phyloP scores from a whole-genome alignment of 2,329 filamentous ascomycete genomes.

The Epichloe hybrida region DNA sequence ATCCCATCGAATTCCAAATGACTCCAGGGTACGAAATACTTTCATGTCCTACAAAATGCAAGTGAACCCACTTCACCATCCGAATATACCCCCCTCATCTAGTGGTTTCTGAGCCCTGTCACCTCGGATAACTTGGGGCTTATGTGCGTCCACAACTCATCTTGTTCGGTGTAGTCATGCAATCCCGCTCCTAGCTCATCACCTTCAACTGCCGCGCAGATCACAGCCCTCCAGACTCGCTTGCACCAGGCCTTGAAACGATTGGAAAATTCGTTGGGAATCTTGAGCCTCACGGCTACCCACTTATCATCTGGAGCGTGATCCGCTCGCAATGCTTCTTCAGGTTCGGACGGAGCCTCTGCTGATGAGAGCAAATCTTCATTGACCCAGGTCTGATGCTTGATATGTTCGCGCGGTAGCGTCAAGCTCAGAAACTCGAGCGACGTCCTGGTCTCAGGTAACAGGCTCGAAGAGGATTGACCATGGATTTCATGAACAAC shows the following conservation, averaged over 20 bases:
- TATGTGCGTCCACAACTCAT: slow-evolving; percentile 14
- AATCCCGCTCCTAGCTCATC: slow-evolving; percentile 7
- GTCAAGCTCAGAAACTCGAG: slow-evolving; percentile 48
- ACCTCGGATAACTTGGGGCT: not conserved
- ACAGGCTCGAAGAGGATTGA: slow-evolving; percentile 48
- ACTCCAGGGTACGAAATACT: not conserved
- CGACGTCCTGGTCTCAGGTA: slow-evolving; percentile 46
- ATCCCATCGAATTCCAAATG: not conserved
- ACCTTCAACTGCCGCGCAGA: slow-evolving; percentile 1
- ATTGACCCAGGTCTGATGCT: slow-evolving; percentile 37
- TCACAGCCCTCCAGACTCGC: slow-evolving; percentile 17
- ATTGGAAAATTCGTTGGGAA: slow-evolving; percentile 42
- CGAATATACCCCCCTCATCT: not conserved
- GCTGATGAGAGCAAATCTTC: slow-evolving; percentile 36
- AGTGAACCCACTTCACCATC: not conserved
- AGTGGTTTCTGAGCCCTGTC: not conserved
- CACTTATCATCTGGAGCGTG: slow-evolving; percentile 44
- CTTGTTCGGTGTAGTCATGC: slow-evolving; percentile 10
- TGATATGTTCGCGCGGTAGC: slow-evolving; percentile 31
- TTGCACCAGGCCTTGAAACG: slow-evolving; percentile 31
- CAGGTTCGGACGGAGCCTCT: slow-evolving; percentile 22
- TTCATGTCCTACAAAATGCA: not conserved
- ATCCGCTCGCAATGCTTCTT: slow-evolving; percentile 32
- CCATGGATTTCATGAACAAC: slow-evolving; percentile 46
- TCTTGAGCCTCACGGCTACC: slow-evolving; percentile 42